Base-by-base conservation (phyloP, 805 yeast genomes). In the Metschnikowia lachancei region DNA sequence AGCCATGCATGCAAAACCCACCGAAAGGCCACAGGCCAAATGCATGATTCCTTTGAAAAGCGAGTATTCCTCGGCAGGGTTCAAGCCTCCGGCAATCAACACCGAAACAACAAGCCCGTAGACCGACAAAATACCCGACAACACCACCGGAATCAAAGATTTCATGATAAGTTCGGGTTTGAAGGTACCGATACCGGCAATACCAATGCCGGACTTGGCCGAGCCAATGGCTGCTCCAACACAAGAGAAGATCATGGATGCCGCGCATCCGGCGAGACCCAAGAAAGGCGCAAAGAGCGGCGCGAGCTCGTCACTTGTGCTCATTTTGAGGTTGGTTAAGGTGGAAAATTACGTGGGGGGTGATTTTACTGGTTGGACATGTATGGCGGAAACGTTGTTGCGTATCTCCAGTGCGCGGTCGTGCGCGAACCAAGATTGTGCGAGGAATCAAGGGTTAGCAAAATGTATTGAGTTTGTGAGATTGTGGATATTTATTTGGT, bases 171-270 rank as follows among this genome's bases (percentile, higher is more conserved):
- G 75, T 62, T 94, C 99, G 11, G 99, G 99, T 65, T 87, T 87
- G 73, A 92, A 94, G 39, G 96, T 86, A 75, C 98, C 97, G 55
- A 94, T 90, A 76, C 98, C 99, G 28, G 97, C 75, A 59, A 94
- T 94, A 77, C 99, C 99, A 53, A 94, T 84, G 49, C 99, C 99
- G 37, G 96, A 87, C 69, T 94, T 94, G 52, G 98, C 98, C 3
- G 98, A 92, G 48, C 99, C 99, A 56, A 90, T 84, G 51, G 98
- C 98, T 4, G 99, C 98, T 52, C 99, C 99, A n/a, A 92, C 84
- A 62, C 96, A 88, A 47, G 95, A 84, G 49, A 92, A 74, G 19
- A 88, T 79, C 87, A 89, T 87, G 41, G 97, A 96, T 39, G 89
- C 84, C 6, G 94, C 89, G 70, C 98, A 91, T 43, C 97, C 99